Base-by-base conservation (phyloP, 2,329 filamentous ascomycete species). In the Thielaviopsis musarum region DNA sequence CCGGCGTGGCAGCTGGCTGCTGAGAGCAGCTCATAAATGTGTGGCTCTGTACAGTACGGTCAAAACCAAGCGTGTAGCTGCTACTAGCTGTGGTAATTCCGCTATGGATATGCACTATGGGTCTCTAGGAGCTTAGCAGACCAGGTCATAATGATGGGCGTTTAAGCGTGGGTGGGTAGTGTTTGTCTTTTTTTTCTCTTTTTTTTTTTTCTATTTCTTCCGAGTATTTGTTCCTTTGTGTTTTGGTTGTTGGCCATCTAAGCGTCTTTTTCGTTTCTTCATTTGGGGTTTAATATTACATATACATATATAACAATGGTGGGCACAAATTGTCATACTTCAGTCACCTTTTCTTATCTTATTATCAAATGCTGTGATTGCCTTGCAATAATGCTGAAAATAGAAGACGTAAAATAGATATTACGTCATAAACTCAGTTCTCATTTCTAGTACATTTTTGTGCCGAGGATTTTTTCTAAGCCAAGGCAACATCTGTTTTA, bases 1-100 rank as follows among this genome's bases (percentile, higher is more conserved):
- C 87, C 87, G 4, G 81, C 85, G 4, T 91, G 87, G 87, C 87
- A 91, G 71, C 79, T 88, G 77, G 84, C 85, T 54, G 53, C 54
- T 15, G 56, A 62, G 17, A 60, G 54, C 34, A 45, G 38, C 38
- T 45, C 38, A n/a, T 45, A 45, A 45, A 45, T n/a, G 17, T 3
- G 38, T 17, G 38, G 6, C 10, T 34, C 30, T 34, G 10, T 34
- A 10, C 30, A 34, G 30, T 45, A 10, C 15, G 15, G 13, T 7
- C 15, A 45, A 6, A 45, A 45, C n/a, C 15, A 45, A 17, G 2
- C 17, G 2, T 45, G 13, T 45, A n/a, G 30, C 30, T 12, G 10
- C 30, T 10, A 34, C 30, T 45, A 5, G 38, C 5, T n/a, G 38
- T 45, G 17, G 38, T n/a, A n/a, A 45, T 2, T 13, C 2, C 3